These are phyloP conservation scores for Ananas comosus DNA, from an alignment of 176 grass and related monocot genomes.

Conservation along the genomic window DNA sequence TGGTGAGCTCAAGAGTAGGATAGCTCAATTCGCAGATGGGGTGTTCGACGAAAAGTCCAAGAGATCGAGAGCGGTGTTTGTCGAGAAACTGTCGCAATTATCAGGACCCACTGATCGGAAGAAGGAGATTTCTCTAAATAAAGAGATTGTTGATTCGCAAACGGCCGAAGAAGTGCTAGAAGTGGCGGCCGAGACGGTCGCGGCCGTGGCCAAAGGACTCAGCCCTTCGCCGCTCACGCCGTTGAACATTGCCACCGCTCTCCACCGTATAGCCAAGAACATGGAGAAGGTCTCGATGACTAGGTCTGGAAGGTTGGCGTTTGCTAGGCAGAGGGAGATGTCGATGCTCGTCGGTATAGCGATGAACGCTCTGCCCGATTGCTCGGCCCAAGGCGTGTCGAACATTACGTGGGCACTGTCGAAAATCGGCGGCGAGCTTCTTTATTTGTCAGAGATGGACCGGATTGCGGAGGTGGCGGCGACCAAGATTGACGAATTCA, in stretches of 20 bases:
- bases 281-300: slow-evolving; percentile 78
- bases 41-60: slow-evolving; percentile 70
- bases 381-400: slow-evolving; percentile 67
- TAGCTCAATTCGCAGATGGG: slow-evolving; percentile 50
- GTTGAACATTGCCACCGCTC: slow-evolving; percentile 78
- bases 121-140: slow-evolving; percentile 75
- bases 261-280: slow-evolving; percentile 95
- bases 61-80: slow-evolving; percentile 51
- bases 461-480: slow-evolving; percentile 62
- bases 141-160: slow-evolving; percentile 53
- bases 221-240: slow-evolving; percentile 76
- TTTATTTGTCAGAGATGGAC: slow-evolving; percentile 82
- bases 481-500: slow-evolving; percentile 61
- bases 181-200: slow-evolving; percentile 43
- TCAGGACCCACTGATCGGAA: slow-evolving; percentile 60
- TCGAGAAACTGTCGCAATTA: slow-evolving; percentile 66
- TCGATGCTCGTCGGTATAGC: slow-evolving; percentile 82
- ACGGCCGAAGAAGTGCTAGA: slow-evolving; percentile 75
- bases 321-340: slow-evolving; percentile 81
- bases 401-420: slow-evolving; percentile 96
- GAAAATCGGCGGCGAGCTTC: slow-evolving; percentile 74
- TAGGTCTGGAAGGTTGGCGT: slow-evolving; percentile 49
- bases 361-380: slow-evolving; percentile 67
- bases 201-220: slow-evolving; percentile 55
- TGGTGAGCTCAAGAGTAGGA: slow-evolving; percentile 36